A percentile compares a stretch with the other conserved stretches of the same genome.
Conservation (phyloP, 169 alveolate species). For the Babesia bigemina region DNA sequence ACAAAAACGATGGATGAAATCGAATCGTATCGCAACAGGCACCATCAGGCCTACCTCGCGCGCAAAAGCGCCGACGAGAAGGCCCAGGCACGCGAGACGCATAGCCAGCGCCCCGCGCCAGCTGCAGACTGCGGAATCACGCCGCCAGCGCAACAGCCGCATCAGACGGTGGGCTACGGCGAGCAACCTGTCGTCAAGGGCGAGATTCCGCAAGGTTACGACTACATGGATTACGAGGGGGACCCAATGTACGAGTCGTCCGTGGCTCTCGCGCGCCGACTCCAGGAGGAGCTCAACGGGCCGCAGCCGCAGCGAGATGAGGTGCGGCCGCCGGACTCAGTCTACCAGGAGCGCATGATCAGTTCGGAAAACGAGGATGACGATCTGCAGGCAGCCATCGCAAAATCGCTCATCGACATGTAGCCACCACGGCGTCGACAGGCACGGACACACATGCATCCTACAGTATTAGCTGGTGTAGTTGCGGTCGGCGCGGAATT, state of each 20-base stretch:
- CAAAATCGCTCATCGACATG: constrained; percentile 67
- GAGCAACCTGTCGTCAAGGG: neutral
- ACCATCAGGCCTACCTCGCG: constrained; percentile 65
- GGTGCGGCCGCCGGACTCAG: constrained; percentile 55
- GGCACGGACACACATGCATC: neutral
- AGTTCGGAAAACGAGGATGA: constrained; percentile 39
- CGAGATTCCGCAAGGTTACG: neutral
- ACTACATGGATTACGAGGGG: constrained; percentile 3
- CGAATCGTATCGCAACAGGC: constrained; percentile 54
- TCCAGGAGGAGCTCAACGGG: constrained; percentile 63
- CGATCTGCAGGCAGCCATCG: constrained; percentile 68
- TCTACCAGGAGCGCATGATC: constrained; percentile 50
- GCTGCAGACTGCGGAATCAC: neutral
- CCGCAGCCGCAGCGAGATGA: constrained; percentile 6
- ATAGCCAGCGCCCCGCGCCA: neutral
- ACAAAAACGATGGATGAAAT: constrained; percentile 41
- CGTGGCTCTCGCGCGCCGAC: constrained; percentile 59
- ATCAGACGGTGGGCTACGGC: neutral
- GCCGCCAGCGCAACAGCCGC: neutral
- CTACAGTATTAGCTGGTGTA: no score
- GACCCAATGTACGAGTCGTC: constrained; percentile 62
- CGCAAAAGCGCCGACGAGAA: constrained; percentile 15
- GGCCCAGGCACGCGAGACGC: neutral
- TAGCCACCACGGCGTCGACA: neutral
- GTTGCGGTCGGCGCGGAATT: no score